Percentiles rank a stretch among this genome's conserved stretches.
phyloP scores from a whole-genome alignment of 192 early-diverging fungal genomes.

The Paraglomus brasilianum region DNA sequence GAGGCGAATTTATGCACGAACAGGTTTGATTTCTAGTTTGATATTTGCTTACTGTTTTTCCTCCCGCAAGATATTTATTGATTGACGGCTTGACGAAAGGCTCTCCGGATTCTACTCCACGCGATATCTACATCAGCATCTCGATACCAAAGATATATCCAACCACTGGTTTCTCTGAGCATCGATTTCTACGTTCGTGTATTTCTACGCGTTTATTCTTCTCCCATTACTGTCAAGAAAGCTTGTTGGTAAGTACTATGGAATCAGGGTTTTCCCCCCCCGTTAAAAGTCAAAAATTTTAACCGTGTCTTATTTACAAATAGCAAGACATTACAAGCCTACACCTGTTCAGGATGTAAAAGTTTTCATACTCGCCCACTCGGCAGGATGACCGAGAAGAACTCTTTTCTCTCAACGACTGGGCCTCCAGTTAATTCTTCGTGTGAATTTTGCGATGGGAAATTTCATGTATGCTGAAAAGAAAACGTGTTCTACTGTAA shows the following conservation, averaged over 20 bases:
- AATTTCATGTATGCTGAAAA: constrained; percentile 57
- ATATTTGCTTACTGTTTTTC: not conserved
- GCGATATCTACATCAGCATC: constrained; percentile 80
- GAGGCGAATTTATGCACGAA: constrained; percentile 90
- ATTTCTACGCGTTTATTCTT: constrained; percentile 87
- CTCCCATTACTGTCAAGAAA: constrained; percentile 71
- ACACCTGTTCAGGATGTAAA: constrained; percentile 83
- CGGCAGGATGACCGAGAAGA: constrained; percentile 59
- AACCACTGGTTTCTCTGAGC: constrained; percentile 86
- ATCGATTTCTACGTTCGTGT: constrained; percentile 98
- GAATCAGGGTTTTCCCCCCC: not conserved
- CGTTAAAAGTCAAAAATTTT: not conserved
- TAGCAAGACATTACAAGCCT: constrained; percentile 81
- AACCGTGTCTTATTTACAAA: constrained; percentile 1
- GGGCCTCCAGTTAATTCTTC: constrained; percentile 57
- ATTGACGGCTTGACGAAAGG: constrained; percentile 35
- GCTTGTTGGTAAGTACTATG: constrained; percentile 56
- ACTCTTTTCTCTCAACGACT: constrained; percentile 62
- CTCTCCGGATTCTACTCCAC: constrained; percentile 85
- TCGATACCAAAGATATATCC: constrained; percentile 80
- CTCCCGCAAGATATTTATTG: constrained; percentile 16
- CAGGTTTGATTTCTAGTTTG: constrained; percentile 47
- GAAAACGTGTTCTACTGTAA: not conserved
- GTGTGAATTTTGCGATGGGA: constrained; percentile 77
- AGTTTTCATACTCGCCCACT: constrained; percentile 71